These are phyloP conservation scores for Arabidopsis hybrid DNA, from an alignment of 441 rosid genomes.

Conservation along the genomic window DNA sequence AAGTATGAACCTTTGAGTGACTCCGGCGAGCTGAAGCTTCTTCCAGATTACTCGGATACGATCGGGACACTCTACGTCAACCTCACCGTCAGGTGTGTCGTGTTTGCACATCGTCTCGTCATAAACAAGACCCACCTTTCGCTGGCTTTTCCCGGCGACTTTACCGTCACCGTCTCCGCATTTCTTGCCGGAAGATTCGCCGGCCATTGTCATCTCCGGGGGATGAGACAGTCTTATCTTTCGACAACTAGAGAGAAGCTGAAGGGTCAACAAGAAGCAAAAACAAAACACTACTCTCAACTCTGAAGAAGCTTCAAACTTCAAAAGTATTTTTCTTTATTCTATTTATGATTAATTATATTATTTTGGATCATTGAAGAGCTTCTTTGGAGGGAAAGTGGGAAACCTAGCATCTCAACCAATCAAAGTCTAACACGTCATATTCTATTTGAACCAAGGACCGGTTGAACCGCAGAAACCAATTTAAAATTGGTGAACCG, in stretches of 20 bases:
- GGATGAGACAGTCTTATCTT: neutral
- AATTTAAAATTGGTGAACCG: conserved; percentile 2
- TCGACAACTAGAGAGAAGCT: neutral
- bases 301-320: conserved; percentile 16
- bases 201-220: conserved; percentile 19
- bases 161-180: neutral
- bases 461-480: conserved; percentile 8
- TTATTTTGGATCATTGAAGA: no score
- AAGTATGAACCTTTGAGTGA: conserved; percentile 61
- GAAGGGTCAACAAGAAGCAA: conserved; percentile 8
- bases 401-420: conserved; percentile 7
- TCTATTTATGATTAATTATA: neutral
- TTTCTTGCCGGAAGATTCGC: conserved; percentile 9
- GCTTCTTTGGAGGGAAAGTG: conserved; percentile 31
- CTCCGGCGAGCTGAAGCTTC: conserved; percentile 63
- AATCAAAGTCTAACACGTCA: conserved; percentile 16
- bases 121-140: conserved; percentile 75
- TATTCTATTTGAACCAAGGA: neutral
- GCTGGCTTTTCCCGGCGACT: conserved; percentile 17
- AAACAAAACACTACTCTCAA: neutral
- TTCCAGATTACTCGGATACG: conserved; percentile 81
- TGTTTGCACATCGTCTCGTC: conserved; percentile 94
- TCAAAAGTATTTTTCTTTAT: neutral
- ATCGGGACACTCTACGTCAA: conserved; percentile 82
- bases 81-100: conserved; percentile 63